Evolutionary conservation across 352 stramenopile genomes (phyloP), one percentile per base, ranked within the genome.

Genomic region (Globisporangium viniferum): DNA sequence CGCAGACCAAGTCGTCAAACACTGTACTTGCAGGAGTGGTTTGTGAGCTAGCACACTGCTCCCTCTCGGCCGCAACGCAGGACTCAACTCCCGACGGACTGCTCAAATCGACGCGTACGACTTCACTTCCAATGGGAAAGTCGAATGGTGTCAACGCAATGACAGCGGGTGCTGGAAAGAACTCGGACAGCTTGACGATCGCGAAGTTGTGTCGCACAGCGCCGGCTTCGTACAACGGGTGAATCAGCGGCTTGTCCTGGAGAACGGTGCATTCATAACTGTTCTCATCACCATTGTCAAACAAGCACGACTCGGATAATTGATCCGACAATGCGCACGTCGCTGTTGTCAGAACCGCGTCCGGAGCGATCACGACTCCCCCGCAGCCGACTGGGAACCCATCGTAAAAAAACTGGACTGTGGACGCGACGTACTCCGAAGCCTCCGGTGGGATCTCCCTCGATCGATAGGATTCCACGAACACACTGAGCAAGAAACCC

Each of bases 341-440:
- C 6, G 62, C 62, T 6, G 48, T 67, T 14, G 62, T 61, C 3
- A 67, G 62, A 18, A 67, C 18, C 10, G n/a, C 41, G 20, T 51
- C 5, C 4, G 49, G 48, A 27, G 49, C 20, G 33, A 61, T 67
- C 62, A 61, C 18, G 14, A 67, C 7, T 5, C 62, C 62, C 1
- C 62, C 62, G n/a, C 49, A 67, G 12, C 1, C 59, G 18, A 57
- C 10, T 57, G 14, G 27, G 22, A 51, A 10, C 2, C 31, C 55
- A 1, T 33, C 31, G 5, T 44, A 31, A 8, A 48, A 48, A 7
- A 61, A 61, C 9, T 18, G 55, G 14, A 61, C n/a, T 4, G 18
- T 5, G 14, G 46, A 7, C 8, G 5, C 1, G 12, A 29, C 27
- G 18, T 65, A 56, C 41, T 3, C 33, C 1, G 14, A 9, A n/a